Conservation (phyloP, 768 basidiomycete species). For the Hemileccinum rubropunctum region DNA sequence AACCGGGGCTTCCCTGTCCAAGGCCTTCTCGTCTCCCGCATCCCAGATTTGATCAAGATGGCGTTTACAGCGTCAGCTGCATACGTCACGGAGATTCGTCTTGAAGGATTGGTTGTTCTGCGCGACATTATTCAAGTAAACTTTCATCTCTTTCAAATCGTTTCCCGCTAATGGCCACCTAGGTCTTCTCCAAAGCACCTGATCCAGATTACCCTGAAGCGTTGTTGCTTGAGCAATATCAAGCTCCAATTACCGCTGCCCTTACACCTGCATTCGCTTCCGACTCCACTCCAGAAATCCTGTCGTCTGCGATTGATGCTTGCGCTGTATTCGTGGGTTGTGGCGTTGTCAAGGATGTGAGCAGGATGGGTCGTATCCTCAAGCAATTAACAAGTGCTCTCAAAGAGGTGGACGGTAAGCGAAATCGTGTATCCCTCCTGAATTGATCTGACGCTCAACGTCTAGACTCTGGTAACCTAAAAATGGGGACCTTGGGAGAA, state of each 20-base stretch:
- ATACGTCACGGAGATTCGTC: constrained; percentile 91
- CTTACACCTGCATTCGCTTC: constrained; percentile 94
- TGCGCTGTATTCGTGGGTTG: constrained; percentile 96
- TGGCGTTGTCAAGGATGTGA: constrained; percentile 88
- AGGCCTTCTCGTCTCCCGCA: constrained; percentile 75
- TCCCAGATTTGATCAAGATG: constrained; percentile 94
- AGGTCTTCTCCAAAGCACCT: constrained; percentile 85
- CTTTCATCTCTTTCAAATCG: not conserved
- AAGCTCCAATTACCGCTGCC: constrained; percentile 97
- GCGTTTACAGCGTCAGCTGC: constrained; percentile 97
- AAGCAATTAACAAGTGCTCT: constrained; percentile 85
- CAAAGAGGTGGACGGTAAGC: constrained; percentile 83
- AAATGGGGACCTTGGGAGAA: constrained; percentile 82
- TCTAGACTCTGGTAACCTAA: constrained; percentile 77
- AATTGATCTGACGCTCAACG: constrained; percentile 8
- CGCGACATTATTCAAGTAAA: constrained; percentile 88
- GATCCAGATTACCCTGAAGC: constrained; percentile 94
- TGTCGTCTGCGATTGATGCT: constrained; percentile 88
- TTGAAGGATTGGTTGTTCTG: constrained; percentile 87
- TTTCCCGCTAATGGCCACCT: constrained; percentile 5
- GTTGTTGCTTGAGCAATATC: constrained; percentile 91
- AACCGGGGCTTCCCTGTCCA: constrained; percentile 53
- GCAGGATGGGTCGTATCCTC: constrained; percentile 90
- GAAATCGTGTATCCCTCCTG: not conserved
- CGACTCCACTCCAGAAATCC: constrained; percentile 92